Evolutionary conservation across 768 basidiomycete genomes (phyloP), one percentile per base, ranked within the genome.

Genomic region (Collybia nuda): DNA sequence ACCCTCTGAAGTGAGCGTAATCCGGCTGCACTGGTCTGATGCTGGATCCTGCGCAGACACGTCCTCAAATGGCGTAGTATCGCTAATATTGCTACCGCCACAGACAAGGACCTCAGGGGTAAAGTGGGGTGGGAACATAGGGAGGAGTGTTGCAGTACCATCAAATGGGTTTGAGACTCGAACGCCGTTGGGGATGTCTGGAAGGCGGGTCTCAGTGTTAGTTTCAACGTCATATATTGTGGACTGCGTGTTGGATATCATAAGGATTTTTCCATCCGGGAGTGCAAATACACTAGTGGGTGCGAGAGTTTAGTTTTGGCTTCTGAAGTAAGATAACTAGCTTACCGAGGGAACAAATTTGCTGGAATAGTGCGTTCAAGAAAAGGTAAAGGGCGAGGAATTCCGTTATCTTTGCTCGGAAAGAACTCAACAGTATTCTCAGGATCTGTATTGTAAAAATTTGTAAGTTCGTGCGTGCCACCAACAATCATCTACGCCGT

Each of bases 41-140:
- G 76, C 72, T n/a, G 74, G 71, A 19, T 65, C 63, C 50, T 75
- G 74, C 7, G 71, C 67, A 2, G 66, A 65, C 11, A 73, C 52
- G 6, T 67, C 57, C 9, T 50, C 58, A 6, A 67, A 49, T 2
- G 66, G 58, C 4, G 62, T 61, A 6, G 53, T 57, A 38, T 73
- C 68, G 47, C 60, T 64, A 1, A 65, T 55, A 1, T 66, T 57
- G 14, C 71, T 64, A 19, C 77, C 77, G 29, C 77, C 77, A 55
- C 77, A 79, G 36, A 79, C 69, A 35, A 79, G 67, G 21, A 78
- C 65, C 52, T 76, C 75, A 2, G 77, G 74, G 5, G 68, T 72
- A 50, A 69, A 79, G 37, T 72, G 29, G 14, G 35, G 18, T 4
- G 71, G 67, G 1, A 63, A 64, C 6, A 74, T 59, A 2, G 72